phyloP scores from a whole-genome alignment of 306 rosid genomes.

The Delonix regia region DNA sequence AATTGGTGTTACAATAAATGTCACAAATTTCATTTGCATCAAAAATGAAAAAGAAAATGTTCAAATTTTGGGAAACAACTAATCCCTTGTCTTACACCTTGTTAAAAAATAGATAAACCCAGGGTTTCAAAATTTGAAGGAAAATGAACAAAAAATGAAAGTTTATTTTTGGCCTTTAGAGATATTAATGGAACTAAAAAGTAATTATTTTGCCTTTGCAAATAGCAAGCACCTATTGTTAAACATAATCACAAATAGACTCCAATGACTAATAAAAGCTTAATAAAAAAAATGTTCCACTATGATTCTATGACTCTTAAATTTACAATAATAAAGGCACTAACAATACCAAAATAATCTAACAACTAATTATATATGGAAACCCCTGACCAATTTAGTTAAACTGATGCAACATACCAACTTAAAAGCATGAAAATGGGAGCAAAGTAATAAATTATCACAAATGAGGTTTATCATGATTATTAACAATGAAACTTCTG shows the following conservation, averaged over 20 bases:
- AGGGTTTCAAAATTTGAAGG: background rate
- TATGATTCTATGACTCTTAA: background rate
- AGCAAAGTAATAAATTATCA: background rate
- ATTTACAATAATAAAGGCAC: background rate
- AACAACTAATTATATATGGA: background rate
- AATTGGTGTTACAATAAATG: conserved; percentile 9
- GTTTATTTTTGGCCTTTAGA: background rate
- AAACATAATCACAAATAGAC: background rate
- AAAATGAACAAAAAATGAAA: background rate
- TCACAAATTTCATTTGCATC: background rate
- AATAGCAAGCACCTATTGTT: background rate
- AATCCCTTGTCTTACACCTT: background rate
- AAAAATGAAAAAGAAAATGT: background rate
- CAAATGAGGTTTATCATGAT: background rate
- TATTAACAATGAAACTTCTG: background rate
- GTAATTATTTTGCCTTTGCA: background rate
- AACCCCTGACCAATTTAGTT: background rate
- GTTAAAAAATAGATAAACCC: background rate
- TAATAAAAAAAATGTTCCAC: background rate
- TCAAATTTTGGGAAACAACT: background rate
- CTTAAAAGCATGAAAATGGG: background rate
- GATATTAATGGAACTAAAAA: background rate
- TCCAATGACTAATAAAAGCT: background rate
- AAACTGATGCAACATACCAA: background rate
- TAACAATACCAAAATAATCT: background rate